These are phyloP conservation scores for Termitomyces sp. DNA, from an alignment of 768 basidiomycete genomes.

Conservation along the genomic window DNA sequence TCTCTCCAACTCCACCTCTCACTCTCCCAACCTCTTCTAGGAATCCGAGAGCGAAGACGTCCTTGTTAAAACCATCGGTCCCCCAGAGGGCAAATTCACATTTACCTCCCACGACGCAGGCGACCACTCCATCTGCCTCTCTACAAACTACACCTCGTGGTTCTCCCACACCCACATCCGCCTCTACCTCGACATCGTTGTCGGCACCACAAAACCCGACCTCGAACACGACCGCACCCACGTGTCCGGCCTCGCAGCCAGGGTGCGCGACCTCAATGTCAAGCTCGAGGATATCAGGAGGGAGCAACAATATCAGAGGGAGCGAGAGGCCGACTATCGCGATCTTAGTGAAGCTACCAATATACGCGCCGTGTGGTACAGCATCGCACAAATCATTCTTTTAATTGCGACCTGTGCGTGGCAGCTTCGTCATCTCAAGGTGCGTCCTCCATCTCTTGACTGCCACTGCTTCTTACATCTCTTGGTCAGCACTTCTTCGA, in stretches of 20 bases:
- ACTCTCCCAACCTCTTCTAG: conserved; percentile 32
- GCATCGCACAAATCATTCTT: conserved; percentile 78
- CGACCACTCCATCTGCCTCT: conserved; percentile 96
- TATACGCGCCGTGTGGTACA: conserved; percentile 93
- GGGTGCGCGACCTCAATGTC: conserved; percentile 88
- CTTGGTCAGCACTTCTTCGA: conserved; percentile 71
- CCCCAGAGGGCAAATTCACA: conserved; percentile 87
- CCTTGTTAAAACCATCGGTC: conserved; percentile 88
- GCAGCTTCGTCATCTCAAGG: conserved; percentile 91
- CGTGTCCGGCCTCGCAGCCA: conserved; percentile 72
- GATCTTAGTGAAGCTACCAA: conserved; percentile 89
- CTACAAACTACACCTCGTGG: conserved; percentile 90
- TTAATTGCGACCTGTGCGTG: conserved; percentile 82
- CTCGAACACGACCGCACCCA: conserved; percentile 83
- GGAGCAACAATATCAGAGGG: conserved; percentile 97
- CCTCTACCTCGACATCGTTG: conserved; percentile 89
- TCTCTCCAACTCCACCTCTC: neutral
- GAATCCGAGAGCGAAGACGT: conserved; percentile 79
- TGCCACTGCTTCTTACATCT: neutral
- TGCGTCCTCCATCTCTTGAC: conserved; percentile 19
- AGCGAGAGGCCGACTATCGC: conserved; percentile 87
- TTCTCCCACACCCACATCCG: conserved; percentile 84
- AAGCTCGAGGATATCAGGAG: conserved; percentile 90
- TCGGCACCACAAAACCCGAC: conserved; percentile 84
- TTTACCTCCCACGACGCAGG: conserved; percentile 97